Conservation (phyloP, 2,329 filamentous ascomycete genomes). For the Immersiporthe knoxdaviesiana region DNA sequence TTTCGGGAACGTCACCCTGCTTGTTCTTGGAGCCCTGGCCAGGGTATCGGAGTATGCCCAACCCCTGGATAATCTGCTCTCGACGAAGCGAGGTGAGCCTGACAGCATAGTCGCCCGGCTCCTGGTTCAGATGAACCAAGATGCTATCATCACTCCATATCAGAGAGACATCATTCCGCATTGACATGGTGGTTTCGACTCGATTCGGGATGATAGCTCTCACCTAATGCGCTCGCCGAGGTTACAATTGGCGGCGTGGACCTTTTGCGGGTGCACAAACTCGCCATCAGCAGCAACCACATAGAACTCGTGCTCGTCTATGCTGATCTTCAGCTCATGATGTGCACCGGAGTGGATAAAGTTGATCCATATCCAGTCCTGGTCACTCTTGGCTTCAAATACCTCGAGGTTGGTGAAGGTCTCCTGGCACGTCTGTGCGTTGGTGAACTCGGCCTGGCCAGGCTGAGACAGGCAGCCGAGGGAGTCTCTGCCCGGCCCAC, state of each 20-base stretch:
- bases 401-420: constrained; percentile 29
- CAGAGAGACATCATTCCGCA: not conserved
- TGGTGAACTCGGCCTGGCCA: constrained; percentile 21
- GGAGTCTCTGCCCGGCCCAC: constrained; percentile 26
- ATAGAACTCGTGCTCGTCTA: constrained; percentile 32
- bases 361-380: constrained; percentile 30
- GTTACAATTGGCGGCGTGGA: constrained; percentile 30
- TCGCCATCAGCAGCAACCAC: constrained; percentile 31
- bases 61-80: constrained; percentile 30
- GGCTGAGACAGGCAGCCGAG: constrained; percentile 26
- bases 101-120: constrained; percentile 29
- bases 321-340: constrained; percentile 29
- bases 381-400: constrained; percentile 20
- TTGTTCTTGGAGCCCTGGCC: not conserved
- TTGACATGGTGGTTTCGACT: not conserved
- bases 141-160: constrained; percentile 19
- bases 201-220: not conserved
- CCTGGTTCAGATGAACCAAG: constrained; percentile 27
- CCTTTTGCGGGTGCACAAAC: constrained; percentile 30
- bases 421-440: constrained; percentile 25
- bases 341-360: constrained; percentile 31
- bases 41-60: constrained; percentile 29
- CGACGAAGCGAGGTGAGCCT: constrained; percentile 29
- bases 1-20: constrained; percentile 16
- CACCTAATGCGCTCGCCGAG: constrained; percentile 31